Base-by-base conservation (phyloP, 495 filamentous ascomycete genomes). In the Massariosphaeria phaeospora region DNA sequence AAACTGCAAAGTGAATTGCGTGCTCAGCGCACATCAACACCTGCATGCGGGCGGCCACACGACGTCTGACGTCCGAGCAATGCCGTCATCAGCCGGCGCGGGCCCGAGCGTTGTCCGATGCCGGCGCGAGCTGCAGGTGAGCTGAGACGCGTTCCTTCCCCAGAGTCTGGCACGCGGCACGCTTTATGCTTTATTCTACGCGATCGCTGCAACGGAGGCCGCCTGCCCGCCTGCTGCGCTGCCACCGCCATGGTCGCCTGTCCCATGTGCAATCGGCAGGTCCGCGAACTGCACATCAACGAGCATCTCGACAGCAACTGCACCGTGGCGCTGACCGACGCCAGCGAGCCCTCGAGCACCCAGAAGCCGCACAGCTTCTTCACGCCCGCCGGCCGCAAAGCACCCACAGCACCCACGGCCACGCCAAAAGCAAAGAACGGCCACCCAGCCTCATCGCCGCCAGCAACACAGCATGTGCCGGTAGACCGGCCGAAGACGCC, bases 301-400 rank as follows among this genome's bases (percentile, higher is more conserved):
- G 75, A 78, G 43, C 93, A 98, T 67, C 82, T 98, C 60, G 93
- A 98, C 69, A 89, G 86, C 13, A 79, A 79, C 61, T 97, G 93
- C 70, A 20, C 62, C 25, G 62, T 72, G 61, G 68, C 69, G 60
- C 43, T 70, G 59, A 55, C 53, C 33, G 73, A 77, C 27, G 67
- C 61, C 47, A 62, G 48, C 66, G 30, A 73, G 18, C 38, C 38
- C 6, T 17, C 4, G 2, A 40, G 15, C 76, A 57, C 79, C 76
- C 63, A 72, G 72, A 52, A 70, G 38, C 48, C 55, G 12, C 31
- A 46, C 25, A 83, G 69, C 66, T 90, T 94, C 72, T 96, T 96
- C 70, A 83, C 88, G 52, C 81, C 85, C 0, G 75, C 87, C 0
- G 78, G 84, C 23, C 79, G 80, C 54, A 69, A 43, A 3, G 66